These are phyloP conservation scores for Rhizopogon sp. DNA, from an alignment of 768 basidiomycete species.

Conservation along the genomic window DNA sequence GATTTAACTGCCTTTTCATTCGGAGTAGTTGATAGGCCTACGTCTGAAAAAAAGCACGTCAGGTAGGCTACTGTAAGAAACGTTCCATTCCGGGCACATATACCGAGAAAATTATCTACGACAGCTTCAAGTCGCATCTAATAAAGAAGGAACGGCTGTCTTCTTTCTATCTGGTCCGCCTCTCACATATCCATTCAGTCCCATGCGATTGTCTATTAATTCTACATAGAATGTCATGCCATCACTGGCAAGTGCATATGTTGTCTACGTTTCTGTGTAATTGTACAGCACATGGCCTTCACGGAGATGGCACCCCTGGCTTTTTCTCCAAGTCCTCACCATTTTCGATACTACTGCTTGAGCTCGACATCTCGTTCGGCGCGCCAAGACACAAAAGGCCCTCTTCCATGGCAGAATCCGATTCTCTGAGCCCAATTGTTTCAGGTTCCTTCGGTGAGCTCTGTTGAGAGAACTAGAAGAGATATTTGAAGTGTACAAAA, in stretches of 20 bases:
- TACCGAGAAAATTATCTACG: constrained; percentile 72
- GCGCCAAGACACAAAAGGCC: not conserved
- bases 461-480: not conserved
- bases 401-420: not conserved
- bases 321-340: not conserved
- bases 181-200: no score
- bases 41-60: constrained; percentile 71
- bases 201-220: no score
- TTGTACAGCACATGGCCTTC: not conserved
- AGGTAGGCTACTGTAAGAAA: constrained; percentile 78
- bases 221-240: no score
- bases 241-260: no score
- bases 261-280: no score
- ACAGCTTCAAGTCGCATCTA: constrained; percentile 44
- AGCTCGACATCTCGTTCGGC: not conserved
- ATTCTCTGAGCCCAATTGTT: not conserved
- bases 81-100: constrained; percentile 77
- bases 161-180: no score
- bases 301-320: not conserved
- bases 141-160: no score
- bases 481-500: not conserved
- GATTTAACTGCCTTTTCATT: not conserved
- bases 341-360: not conserved
- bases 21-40: constrained; percentile 27
- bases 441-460: not conserved